Evolutionary conservation across 2,329 filamentous ascomycete species (phyloP).

Genomic region (Pochonia chlamydosporia): DNA sequence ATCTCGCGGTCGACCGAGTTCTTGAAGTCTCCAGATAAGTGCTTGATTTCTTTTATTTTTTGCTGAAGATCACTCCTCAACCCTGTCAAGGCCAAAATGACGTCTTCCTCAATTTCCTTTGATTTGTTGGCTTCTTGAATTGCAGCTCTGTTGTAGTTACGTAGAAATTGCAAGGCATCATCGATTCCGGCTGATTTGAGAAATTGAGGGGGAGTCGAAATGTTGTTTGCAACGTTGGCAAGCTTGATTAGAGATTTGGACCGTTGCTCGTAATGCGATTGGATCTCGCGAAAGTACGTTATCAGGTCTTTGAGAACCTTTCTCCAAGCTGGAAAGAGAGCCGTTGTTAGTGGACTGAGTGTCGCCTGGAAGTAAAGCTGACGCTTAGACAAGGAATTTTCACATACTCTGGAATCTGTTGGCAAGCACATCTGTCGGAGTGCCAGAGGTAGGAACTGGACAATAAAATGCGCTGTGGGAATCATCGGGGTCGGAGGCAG

Average conservation of each 20-base stretch:
- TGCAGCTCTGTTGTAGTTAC: slow-evolving; percentile 75
- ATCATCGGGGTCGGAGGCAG: slow-evolving; percentile 61
- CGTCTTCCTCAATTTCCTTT: slow-evolving; percentile 83
- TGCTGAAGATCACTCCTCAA: slow-evolving; percentile 83
- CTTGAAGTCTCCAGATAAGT: slow-evolving; percentile 89
- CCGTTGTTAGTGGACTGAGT: not conserved
- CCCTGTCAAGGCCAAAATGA: slow-evolving; percentile 80
- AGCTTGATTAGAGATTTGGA: slow-evolving; percentile 79
- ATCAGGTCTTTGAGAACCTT: slow-evolving; percentile 94
- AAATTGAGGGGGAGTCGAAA: slow-evolving; percentile 67
- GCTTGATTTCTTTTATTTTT: slow-evolving; percentile 98
- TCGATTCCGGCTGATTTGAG: slow-evolving; percentile 76
- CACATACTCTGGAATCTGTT: slow-evolving; percentile 79
- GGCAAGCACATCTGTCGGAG: slow-evolving; percentile 81
- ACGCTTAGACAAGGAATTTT: not conserved
- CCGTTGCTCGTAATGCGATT: slow-evolving; percentile 79
- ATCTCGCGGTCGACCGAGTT: slow-evolving; percentile 95
- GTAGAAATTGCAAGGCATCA: slow-evolving; percentile 76
- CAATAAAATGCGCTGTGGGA: slow-evolving; percentile 81
- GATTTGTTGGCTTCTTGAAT: slow-evolving; percentile 82
- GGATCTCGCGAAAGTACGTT: slow-evolving; percentile 86
- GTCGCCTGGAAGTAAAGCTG: not conserved
- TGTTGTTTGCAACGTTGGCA: slow-evolving; percentile 78
- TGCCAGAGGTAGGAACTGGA: slow-evolving; percentile 81
- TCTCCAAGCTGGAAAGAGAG: slow-evolving; percentile 65